These are phyloP conservation scores for Kodamaea hsintzibuensis DNA, from an alignment of 805 yeast species.

Conservation along the genomic window DNA sequence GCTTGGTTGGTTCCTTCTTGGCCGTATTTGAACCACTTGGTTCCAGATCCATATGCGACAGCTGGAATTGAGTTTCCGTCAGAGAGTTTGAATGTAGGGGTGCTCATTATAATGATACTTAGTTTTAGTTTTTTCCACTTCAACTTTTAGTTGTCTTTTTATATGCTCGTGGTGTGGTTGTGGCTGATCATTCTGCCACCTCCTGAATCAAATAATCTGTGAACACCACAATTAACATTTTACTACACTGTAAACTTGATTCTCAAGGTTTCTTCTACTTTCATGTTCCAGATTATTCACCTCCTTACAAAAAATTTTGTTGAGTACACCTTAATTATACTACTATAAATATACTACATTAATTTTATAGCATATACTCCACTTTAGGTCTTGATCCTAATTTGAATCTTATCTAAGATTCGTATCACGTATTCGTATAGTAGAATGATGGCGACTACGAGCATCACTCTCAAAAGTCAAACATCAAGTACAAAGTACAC, in stretches of 20 bases:
- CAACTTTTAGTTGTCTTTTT: background rate
- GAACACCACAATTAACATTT: no score
- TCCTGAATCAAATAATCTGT: background rate
- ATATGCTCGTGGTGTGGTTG: background rate
- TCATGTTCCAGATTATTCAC: no score
- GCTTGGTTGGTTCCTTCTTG: constrained; percentile 25
- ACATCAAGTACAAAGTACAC: background rate
- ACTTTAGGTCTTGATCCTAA: no score
- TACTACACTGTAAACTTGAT: no score
- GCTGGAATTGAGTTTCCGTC: constrained; percentile 43
- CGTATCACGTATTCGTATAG: no score
- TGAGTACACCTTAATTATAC: no score
- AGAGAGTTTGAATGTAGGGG: constrained; percentile 25
- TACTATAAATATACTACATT: no score
- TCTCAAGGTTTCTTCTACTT: no score
- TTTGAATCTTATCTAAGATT: no score
- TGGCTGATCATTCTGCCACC: background rate
- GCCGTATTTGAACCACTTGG: constrained; percentile 39
- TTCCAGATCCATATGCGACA: constrained; percentile 46
- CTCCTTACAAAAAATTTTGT: no score
- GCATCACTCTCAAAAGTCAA: background rate
- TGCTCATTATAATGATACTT: background rate
- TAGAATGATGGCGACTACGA: no score
- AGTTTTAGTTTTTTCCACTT: background rate
- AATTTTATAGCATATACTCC: no score